Base-by-base conservation (phyloP, 129 eudicot genomes). In the Erigeron canadensis region DNA sequence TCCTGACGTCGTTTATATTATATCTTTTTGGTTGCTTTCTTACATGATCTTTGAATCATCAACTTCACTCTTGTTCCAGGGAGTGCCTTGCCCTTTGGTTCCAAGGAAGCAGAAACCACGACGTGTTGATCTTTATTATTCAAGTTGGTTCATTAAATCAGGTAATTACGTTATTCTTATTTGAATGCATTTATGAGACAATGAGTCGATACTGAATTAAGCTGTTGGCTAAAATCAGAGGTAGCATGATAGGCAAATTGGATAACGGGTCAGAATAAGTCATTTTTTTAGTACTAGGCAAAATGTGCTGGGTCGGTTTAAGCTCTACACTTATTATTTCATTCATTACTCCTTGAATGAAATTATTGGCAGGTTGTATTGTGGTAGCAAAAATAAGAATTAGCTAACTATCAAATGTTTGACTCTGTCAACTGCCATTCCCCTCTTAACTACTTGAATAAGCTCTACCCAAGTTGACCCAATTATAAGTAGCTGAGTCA, bases 141-240 rank as follows among this genome's bases (percentile, higher is more conserved):
- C 97, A 44, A 91, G 95, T 65, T 91, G 95, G 97, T 88, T 69
- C 75, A 86, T 91, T 74, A 83, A 46, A 79, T 71, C 95, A 81
- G 95, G 97, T 91, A 83, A 69, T 64, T 62, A 10, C 7, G 13
- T 47, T 0, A 10, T 76, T 0, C 19, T 76, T 17, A 23, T 6
- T 13, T 41, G 18, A 12, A 50, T n/a, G 56, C 15, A 50, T 15
- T 2, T 15, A 50, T 7, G 7, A 12, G 5, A 28, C 34, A 28
- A 28, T 50, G 56, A 15, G 4, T 50, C 19, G 7, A 12, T 48
- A 15, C 6, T 15, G 55, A 48, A 48, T 3, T 59, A 9, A 16
- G 2, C 41, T 58, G 12, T 58, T 21, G 10, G 6, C 16, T 4
- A 13, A 51, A 6, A 51, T 1, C 18, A 51, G 58, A 51, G 58